phyloP scores from a whole-genome alignment of 768 basidiomycete genomes.

The Suillus americanus region DNA sequence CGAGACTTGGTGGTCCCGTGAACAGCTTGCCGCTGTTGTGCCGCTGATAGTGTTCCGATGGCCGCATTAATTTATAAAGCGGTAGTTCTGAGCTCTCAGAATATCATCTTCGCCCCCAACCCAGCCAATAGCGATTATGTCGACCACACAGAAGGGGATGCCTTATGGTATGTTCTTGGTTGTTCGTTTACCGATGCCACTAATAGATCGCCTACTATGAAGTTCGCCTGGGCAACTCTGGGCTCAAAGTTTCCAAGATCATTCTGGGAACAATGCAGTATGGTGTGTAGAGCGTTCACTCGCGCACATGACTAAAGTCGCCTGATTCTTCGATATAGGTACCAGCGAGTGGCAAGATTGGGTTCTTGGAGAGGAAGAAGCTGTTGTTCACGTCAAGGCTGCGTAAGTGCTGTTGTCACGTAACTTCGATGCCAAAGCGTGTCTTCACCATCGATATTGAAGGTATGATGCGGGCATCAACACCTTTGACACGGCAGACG shows the following conservation, averaged over 20 bases:
- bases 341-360: conserved; percentile 25
- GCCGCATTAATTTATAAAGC: neutral
- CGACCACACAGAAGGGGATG: conserved; percentile 5
- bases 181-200: neutral
- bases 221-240: conserved; percentile 45
- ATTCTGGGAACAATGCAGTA: conserved; percentile 38
- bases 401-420: conserved; percentile 16
- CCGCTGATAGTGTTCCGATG: neutral
- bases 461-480: conserved; percentile 63
- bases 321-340: conserved; percentile 1
- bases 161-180: neutral
- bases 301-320: neutral
- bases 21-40: neutral
- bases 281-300: conserved; percentile 13
- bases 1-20: neutral
- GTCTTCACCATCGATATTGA: neutral
- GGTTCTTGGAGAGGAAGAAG: conserved; percentile 38
- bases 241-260: conserved; percentile 39
- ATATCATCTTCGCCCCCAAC: neutral
- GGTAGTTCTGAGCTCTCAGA: neutral
- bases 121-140: conserved; percentile 1
- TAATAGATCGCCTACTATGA: neutral
- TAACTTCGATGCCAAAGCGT: neutral
- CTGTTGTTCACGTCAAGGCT: conserved; percentile 37
- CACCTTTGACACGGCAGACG: conserved; percentile 60